Evolutionary conservation across 768 basidiomycete genomes (phyloP).

Genomic region (Lyophyllum decastes): DNA sequence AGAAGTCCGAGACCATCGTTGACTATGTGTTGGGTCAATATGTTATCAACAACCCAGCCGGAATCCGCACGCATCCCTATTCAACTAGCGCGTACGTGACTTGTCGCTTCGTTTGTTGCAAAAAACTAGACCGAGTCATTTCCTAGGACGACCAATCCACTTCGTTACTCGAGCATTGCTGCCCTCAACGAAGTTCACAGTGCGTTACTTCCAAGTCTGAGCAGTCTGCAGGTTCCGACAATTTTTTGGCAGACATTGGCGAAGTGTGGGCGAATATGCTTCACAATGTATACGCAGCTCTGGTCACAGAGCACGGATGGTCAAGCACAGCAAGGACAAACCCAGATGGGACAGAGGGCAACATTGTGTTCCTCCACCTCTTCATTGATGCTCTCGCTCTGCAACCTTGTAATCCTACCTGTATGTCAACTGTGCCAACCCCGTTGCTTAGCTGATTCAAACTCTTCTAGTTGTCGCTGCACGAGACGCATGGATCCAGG

Average conservation of each 20-base stretch:
- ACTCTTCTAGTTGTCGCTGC: conserved; percentile 28
- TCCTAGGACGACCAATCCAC: conserved; percentile 28
- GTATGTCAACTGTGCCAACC: conserved; percentile 16
- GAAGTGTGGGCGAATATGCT: conserved; percentile 37
- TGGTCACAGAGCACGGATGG: conserved; percentile 19
- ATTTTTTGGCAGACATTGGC: conserved; percentile 33
- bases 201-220: conserved; percentile 14
- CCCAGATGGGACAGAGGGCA: conserved; percentile 31
- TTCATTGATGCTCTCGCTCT: conserved; percentile 39
- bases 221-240: background rate
- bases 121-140: background rate
- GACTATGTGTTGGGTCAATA: conserved; percentile 40
- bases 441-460: background rate
- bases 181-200: conserved; percentile 35
- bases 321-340: conserved; percentile 28
- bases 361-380: conserved; percentile 38
- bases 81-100: conserved; percentile 36
- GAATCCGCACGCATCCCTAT: conserved; percentile 54
- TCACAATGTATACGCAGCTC: conserved; percentile 25
- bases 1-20: conserved; percentile 27
- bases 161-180: conserved; percentile 30
- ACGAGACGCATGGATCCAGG: conserved; percentile 40
- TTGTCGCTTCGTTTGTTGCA: background rate
- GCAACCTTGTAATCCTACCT: conserved; percentile 36
- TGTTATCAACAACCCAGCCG: conserved; percentile 43